A percentile compares a stretch with the other conserved stretches of the same genome.
phyloP scores from a whole-genome alignment of 2,329 filamentous ascomycete genomes.

The Talaromyces islandicus region DNA sequence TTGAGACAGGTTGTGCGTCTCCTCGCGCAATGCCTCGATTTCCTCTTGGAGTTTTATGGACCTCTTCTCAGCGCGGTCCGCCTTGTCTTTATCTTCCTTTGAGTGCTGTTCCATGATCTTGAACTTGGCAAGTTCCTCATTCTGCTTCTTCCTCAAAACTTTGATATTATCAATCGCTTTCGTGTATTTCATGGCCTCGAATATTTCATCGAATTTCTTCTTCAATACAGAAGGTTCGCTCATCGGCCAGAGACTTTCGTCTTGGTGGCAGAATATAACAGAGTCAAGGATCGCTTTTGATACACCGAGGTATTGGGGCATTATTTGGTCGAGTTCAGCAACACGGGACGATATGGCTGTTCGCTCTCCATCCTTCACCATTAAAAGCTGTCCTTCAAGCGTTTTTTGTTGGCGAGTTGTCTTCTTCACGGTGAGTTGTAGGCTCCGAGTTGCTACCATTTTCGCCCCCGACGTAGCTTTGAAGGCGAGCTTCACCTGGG shows the following conservation, averaged over 20 bases:
- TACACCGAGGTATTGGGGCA: conserved; percentile 82
- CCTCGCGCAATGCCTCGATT: conserved; percentile 51
- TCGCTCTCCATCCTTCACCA: conserved; percentile 73
- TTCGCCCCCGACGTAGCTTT: conserved; percentile 68
- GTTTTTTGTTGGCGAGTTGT: conserved; percentile 70
- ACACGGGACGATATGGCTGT: conserved; percentile 72
- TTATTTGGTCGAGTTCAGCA: conserved; percentile 73
- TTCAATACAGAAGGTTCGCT: conserved; percentile 81
- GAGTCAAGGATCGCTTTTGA: conserved; percentile 84
- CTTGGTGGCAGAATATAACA: conserved; percentile 98
- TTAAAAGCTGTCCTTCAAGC: conserved; percentile 71
- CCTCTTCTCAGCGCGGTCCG: conserved; percentile 63
- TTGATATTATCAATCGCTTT: conserved; percentile 97
- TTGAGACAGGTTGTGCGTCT: conserved; percentile 56
- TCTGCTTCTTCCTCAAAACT: conserved; percentile 73
- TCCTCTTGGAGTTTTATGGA: conserved; percentile 59
- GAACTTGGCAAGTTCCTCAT: conserved; percentile 64
- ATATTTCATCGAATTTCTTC: conserved; percentile 95
- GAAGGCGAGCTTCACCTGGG: conserved; percentile 88
- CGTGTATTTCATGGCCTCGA: conserved; percentile 93
- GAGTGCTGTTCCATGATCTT: conserved; percentile 71
- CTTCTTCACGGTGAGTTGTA: conserved; percentile 86
- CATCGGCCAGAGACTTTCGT: conserved; percentile 95
- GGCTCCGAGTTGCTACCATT: conserved; percentile 75
- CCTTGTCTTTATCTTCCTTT: conserved; percentile 79